Conservation (phyloP, 2,329 filamentous ascomycete genomes). For the Aspergillus fumigatus region DNA sequence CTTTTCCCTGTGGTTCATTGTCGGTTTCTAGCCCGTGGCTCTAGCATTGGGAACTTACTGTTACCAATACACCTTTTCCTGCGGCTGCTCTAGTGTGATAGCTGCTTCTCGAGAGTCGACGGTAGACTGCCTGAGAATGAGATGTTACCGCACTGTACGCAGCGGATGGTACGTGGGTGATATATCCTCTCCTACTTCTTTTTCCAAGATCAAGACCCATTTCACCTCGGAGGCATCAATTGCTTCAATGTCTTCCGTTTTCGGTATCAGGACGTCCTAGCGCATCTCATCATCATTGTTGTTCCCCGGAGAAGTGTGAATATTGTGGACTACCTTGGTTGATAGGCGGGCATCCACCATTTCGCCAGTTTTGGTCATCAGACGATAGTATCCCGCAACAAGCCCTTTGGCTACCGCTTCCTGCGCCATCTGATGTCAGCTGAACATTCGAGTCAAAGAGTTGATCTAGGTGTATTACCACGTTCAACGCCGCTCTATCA, state of each 20-base stretch:
- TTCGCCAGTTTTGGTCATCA: slow-evolving; percentile 19
- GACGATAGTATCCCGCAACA: slow-evolving; percentile 30
- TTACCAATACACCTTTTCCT: slow-evolving; percentile 51
- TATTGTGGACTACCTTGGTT: slow-evolving; percentile 22
- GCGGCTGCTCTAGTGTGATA: slow-evolving; percentile 42
- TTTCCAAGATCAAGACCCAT: slow-evolving; percentile 62
- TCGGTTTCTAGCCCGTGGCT: background rate
- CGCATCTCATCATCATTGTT: background rate
- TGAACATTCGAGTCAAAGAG: background rate
- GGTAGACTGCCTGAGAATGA: slow-evolving; percentile 53
- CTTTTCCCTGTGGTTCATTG: slow-evolving; percentile 50
- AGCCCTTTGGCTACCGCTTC: slow-evolving; percentile 43
- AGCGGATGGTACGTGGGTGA: background rate
- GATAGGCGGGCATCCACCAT: slow-evolving; percentile 37
- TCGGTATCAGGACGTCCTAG: slow-evolving; percentile 53
- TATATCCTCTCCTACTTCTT: slow-evolving; percentile 47
- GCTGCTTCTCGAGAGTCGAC: slow-evolving; percentile 47
- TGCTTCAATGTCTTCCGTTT: slow-evolving; percentile 40
- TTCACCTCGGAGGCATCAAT: slow-evolving; percentile 43
- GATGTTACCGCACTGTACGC: background rate
- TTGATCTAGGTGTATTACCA: slow-evolving; percentile 40
- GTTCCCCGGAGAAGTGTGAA: background rate
- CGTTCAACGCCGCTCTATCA: slow-evolving; percentile 51
- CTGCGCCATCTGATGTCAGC: slow-evolving; percentile 19
- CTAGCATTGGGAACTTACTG: slow-evolving; percentile 36